A percentile compares a stretch with the other conserved stretches of the same genome.
Conservation (phyloP, 768 basidiomycete species). For the Sistotremastrum niveocremeum region DNA sequence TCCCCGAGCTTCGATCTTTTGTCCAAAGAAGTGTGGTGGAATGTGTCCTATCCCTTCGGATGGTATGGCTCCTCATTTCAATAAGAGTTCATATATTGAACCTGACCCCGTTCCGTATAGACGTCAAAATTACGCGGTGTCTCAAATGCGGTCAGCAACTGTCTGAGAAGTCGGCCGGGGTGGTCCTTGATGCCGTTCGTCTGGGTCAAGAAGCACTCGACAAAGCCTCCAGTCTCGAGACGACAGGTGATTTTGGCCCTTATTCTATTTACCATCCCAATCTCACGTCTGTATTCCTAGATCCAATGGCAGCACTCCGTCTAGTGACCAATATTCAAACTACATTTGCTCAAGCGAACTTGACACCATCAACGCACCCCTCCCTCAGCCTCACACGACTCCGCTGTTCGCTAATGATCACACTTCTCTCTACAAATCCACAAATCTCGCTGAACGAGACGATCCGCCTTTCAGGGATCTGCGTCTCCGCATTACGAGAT, state of each 20-base stretch:
- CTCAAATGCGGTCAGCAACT: conserved; percentile 31
- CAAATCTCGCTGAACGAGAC: conserved; percentile 49
- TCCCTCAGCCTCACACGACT: conserved; percentile 64
- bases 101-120: conserved; percentile 18
- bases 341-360: conserved; percentile 41
- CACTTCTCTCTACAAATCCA: conserved; percentile 26
- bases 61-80: conserved; percentile 24
- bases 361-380: conserved; percentile 62
- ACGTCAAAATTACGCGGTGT: conserved; percentile 36
- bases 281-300: conserved; percentile 21
- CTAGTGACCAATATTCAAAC: conserved; percentile 54
- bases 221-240: conserved; percentile 54
- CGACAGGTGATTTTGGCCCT: conserved; percentile 28
- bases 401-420: conserved; percentile 52
- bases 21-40: conserved; percentile 58
- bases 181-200: conserved; percentile 47
- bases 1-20: conserved; percentile 53
- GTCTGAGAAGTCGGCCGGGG: conserved; percentile 32
- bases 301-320: conserved; percentile 40
- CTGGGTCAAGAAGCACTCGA: conserved; percentile 64
- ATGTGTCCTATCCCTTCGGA: conserved; percentile 45
- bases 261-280: background rate
- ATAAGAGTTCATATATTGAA: background rate
- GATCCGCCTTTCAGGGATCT: conserved; percentile 42
- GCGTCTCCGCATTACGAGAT: conserved; percentile 36